Conservation (phyloP, 306 rosid genomes). For the Luffa aegyptiaca region DNA sequence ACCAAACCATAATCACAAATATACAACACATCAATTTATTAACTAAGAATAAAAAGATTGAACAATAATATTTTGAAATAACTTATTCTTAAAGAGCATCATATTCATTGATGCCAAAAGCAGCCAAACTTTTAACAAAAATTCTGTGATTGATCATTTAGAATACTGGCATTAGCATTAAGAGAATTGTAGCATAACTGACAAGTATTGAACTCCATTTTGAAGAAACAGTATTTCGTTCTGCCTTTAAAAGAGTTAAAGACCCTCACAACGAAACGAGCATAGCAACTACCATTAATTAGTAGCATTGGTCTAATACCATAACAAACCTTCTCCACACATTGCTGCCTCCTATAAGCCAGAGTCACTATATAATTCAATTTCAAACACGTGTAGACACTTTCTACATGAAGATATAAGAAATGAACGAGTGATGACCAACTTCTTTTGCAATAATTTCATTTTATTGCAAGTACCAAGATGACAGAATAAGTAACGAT, state of each 20-base stretch:
- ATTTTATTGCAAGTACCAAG: neutral
- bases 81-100: neutral
- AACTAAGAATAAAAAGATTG: neutral
- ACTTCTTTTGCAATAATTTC: neutral
- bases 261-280: neutral
- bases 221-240: neutral
- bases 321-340: neutral
- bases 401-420: neutral
- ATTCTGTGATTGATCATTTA: neutral
- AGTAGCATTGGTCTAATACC: neutral
- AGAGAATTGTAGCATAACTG: neutral
- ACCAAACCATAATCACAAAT: neutral
- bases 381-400: neutral
- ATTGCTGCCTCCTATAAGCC: neutral
- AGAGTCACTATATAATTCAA: neutral
- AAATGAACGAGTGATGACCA: neutral
- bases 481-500: neutral
- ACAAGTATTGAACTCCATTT: neutral
- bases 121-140: neutral
- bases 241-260: neutral
- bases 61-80: neutral
- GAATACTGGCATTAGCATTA: neutral
- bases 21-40: neutral
- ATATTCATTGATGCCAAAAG: neutral
- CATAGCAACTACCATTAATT: neutral